Percentiles rank a stretch among this genome's conserved stretches.
phyloP scores from a whole-genome alignment of 83 land plant genomes.

The Picea mariana region DNA sequence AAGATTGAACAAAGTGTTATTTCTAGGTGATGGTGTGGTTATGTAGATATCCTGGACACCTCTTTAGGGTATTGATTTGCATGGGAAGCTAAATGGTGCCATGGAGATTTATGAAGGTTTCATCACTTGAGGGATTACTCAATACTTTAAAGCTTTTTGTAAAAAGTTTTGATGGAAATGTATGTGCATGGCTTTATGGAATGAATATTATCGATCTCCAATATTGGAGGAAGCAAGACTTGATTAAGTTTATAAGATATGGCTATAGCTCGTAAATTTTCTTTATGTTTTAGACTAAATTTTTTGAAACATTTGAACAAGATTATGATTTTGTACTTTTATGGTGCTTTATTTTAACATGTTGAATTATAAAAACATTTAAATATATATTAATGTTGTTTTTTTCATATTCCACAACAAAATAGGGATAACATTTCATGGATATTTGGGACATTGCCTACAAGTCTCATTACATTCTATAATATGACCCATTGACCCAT shows the following conservation, averaged over 20 bases:
- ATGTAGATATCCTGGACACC: too few relatives aligned
- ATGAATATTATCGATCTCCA: conserved; percentile 68
- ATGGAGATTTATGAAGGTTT: conserved; percentile 8
- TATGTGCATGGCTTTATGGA: conserved; percentile 76
- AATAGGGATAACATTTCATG: too few relatives aligned
- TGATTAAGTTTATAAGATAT: conserved; percentile 17
- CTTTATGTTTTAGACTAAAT: conserved; percentile 6
- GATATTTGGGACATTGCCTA: too few relatives aligned
- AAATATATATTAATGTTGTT: too few relatives aligned
- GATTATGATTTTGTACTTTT: too few relatives aligned
- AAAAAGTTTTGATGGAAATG: conserved; percentile 19
- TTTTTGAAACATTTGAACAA: conserved; percentile 8
- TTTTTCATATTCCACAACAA: too few relatives aligned
- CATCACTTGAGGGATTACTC: conserved; percentile 39
- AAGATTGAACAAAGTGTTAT: conserved; percentile 52
- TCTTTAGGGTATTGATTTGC: too few relatives aligned
- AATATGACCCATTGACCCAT: conserved; percentile 20
- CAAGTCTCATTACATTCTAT: too few relatives aligned
- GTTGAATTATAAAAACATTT: too few relatives aligned
- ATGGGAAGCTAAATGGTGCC: too few relatives aligned
- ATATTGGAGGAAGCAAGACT: conserved; percentile 42
- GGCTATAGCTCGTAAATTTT: conserved; percentile 37
- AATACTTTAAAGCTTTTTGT: conserved; percentile 12
- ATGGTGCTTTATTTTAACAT: too few relatives aligned
- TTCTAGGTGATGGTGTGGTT: conserved; percentile 74